phyloP scores from a whole-genome alignment of 345 rosid species.

The Populus ilicifolia region DNA sequence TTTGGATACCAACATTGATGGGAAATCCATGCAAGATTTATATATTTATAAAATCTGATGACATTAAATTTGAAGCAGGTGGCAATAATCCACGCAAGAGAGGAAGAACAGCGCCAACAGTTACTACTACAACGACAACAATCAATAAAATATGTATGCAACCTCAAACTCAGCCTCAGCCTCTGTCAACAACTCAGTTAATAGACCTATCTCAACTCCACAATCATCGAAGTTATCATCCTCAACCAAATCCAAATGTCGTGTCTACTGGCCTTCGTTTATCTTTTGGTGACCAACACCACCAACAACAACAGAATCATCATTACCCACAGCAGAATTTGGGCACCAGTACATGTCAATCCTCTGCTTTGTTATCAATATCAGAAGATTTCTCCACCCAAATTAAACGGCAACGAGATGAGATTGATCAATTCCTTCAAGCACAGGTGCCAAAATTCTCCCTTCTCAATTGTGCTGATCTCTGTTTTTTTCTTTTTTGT shows the following conservation, averaged over 20 bases:
- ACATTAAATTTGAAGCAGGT: conserved; percentile 2
- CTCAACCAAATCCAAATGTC: conserved; percentile 40
- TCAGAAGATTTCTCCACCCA: conserved; percentile 57
- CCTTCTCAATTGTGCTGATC: background rate
- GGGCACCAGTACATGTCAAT: conserved; percentile 21
- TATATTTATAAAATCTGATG: background rate
- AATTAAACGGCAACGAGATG: conserved; percentile 66
- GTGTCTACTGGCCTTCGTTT: conserved; percentile 81
- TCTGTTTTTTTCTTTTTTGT: background rate
- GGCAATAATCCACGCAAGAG: conserved; percentile 50
- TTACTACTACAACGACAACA: background rate
- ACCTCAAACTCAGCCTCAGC: conserved; percentile 21
- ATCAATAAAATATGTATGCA: conserved; percentile 38
- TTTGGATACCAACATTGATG: background rate
- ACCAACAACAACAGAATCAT: conserved; percentile 30
- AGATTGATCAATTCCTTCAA: conserved; percentile 69
- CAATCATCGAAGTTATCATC: conserved; percentile 20
- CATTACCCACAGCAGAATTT: conserved; percentile 27
- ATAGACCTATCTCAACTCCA: conserved; percentile 58
- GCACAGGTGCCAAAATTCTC: conserved; percentile 50
- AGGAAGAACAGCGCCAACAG: conserved; percentile 39
- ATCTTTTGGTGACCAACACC: conserved; percentile 52
- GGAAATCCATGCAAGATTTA: background rate
- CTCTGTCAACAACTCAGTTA: conserved; percentile 32
- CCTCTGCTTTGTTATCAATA: conserved; percentile 32